These are phyloP conservation scores for Ogataea pilisensis DNA, from an alignment of 805 yeast genomes.

Conservation along the genomic window DNA sequence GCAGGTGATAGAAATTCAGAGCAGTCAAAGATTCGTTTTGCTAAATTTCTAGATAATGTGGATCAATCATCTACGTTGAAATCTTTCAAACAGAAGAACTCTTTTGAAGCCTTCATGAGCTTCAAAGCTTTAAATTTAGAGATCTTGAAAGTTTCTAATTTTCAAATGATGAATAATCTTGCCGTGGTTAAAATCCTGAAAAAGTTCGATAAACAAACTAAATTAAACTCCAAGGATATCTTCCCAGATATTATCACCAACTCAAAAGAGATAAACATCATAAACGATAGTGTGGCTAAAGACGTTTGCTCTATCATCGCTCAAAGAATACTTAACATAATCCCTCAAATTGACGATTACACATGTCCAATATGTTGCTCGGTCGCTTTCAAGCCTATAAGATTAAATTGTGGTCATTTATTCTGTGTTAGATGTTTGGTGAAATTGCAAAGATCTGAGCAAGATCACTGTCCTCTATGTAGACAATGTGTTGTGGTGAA, in stretches of 20 bases:
- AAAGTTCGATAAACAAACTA: constrained; percentile 72
- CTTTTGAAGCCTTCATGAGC: constrained; percentile 40
- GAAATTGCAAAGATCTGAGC: constrained; percentile 55
- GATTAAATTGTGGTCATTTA: constrained; percentile 59
- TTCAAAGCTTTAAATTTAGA: constrained; percentile 53
- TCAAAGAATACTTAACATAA: constrained; percentile 46
- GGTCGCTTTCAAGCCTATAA: constrained; percentile 69
- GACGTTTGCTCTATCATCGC: constrained; percentile 55
- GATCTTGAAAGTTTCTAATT: constrained; percentile 52
- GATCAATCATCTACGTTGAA: constrained; percentile 34
- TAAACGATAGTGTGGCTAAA: constrained; percentile 42
- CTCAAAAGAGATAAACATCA: constrained; percentile 17
- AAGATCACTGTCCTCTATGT: constrained; percentile 68
- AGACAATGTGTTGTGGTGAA: constrained; percentile 46
- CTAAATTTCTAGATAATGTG: constrained; percentile 37
- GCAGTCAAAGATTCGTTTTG: constrained; percentile 42
- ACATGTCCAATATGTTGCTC: constrained; percentile 69
- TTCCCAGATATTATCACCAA: constrained; percentile 36
- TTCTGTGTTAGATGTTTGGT: constrained; percentile 73
- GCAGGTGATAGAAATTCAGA: constrained; percentile 43
- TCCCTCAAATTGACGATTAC: constrained; percentile 76
- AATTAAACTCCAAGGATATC: constrained; percentile 41
- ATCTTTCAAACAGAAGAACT: constrained; percentile 44
- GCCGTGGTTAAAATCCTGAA: constrained; percentile 68
- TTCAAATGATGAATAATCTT: constrained; percentile 55